Evolutionary conservation across 2,329 filamentous ascomycete genomes (phyloP), one percentile per base, ranked within the genome.

Genomic region (Stromatinia cepivora): DNA sequence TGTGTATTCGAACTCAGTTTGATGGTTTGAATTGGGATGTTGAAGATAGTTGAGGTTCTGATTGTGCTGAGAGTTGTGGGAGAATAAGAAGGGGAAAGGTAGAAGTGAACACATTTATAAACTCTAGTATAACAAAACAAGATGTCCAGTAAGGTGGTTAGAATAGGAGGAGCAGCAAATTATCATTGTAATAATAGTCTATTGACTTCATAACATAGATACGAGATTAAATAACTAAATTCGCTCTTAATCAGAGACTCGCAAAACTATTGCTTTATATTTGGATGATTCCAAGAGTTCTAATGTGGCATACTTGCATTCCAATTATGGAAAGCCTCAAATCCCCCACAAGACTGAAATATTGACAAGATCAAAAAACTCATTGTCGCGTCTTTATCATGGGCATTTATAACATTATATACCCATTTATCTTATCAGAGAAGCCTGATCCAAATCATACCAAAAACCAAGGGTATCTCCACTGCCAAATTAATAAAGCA

Each of bases 401-500:
- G 8, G 13, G 17, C 15, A 39, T 25, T 22, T 2, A 63, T 7
- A 39, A 28, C 8, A 20, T 52, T 22, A 39, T 28, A 15, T 39
- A 34, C 6, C 46, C 61, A 22, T 36, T 52, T 13, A 62, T 62
- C 31, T 31, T 15, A 63, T 28, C 59, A 11, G 15, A 4, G 6
- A 11, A 39, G 25, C 7, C 28, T 52, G 45, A 25, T 39, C 28
- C n/a, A 15, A 52, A 4, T 20, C 28, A 15, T 28, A 52, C 22
- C 28, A n/a, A 28, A n/a, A 52, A 52, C 31, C 22, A 52, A 52
- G 46, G 61, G 61, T 63, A 63, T 63, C 61, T 63, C 46, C 46
- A 4, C 46, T 28, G 22, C 45, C 59, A 63, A 25, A 28, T 39
- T 13, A 52, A 22, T 13, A 28, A 22, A 39, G 39, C n/a, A 22